phyloP scores from a whole-genome alignment of 108 stramenopile genomes.

The Phaeodactylum tricornutum region DNA sequence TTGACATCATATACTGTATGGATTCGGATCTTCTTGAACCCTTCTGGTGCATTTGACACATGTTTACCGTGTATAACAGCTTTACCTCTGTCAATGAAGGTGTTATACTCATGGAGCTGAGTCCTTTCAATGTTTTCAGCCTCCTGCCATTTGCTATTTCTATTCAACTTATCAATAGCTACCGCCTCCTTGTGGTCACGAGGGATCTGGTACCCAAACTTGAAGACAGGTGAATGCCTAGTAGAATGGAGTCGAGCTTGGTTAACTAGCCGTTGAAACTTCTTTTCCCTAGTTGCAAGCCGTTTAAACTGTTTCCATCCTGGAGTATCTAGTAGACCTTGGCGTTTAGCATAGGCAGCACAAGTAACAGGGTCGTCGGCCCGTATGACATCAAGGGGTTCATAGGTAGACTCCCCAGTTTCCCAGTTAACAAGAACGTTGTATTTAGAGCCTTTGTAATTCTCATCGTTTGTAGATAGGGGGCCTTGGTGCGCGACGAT shows the following conservation, averaged over 20 bases:
- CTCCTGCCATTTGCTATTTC: constrained; percentile 20
- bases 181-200: constrained; percentile 12
- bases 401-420: neutral
- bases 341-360: neutral
- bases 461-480: too few relatives aligned
- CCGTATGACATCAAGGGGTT: neutral
- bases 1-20: constrained; percentile 26
- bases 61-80: too few relatives aligned
- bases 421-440: constrained; percentile 9
- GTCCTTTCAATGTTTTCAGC: constrained; percentile 10
- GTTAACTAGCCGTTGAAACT: constrained; percentile 3
- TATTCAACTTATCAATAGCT: constrained; percentile 8
- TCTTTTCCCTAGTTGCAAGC: constrained; percentile 8
- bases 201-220: constrained; percentile 21
- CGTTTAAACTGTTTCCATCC: constrained; percentile 9
- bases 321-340: constrained; percentile 6
- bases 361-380: neutral
- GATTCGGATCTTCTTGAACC: constrained; percentile 19
- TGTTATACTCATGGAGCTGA: constrained; percentile 14
- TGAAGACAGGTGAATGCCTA: constrained; percentile 10
- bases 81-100: constrained; percentile 16
- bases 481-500: too few relatives aligned
- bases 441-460: too few relatives aligned
- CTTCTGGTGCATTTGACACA: too few relatives aligned
- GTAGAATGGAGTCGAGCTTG: constrained; percentile 7